These are phyloP conservation scores for Zymoseptoria crescenta DNA, from an alignment of 2,329 filamentous ascomycete genomes.

Conservation along the genomic window DNA sequence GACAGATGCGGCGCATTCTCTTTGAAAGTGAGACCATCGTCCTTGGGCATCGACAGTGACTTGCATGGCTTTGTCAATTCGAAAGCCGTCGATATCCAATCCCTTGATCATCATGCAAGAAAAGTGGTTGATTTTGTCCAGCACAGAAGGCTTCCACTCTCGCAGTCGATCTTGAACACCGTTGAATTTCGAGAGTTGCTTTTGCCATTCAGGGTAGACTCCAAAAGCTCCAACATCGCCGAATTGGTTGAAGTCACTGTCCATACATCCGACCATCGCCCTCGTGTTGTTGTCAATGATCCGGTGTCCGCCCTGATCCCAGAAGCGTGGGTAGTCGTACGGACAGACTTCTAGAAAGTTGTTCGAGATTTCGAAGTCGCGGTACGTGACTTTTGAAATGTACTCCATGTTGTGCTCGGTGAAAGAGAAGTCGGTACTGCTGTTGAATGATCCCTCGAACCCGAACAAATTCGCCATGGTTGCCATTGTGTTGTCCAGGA, in stretches of 20 bases:
- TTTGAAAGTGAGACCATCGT: slow-evolving; percentile 49
- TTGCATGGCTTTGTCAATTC: slow-evolving; percentile 60
- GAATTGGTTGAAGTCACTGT: slow-evolving; percentile 58
- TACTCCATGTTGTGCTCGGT: slow-evolving; percentile 52
- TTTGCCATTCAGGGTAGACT: slow-evolving; percentile 55
- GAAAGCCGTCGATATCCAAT: slow-evolving; percentile 60
- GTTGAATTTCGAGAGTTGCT: slow-evolving; percentile 58
- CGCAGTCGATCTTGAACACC: slow-evolving; percentile 60
- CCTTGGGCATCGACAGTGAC: slow-evolving; percentile 55
- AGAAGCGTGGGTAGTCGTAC: slow-evolving; percentile 55
- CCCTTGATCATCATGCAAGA: slow-evolving; percentile 56
- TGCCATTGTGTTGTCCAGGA: slow-evolving; percentile 58
- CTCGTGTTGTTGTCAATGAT: slow-evolving; percentile 41
- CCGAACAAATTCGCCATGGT: slow-evolving; percentile 58
- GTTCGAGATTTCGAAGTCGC: slow-evolving; percentile 51
- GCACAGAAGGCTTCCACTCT: slow-evolving; percentile 54
- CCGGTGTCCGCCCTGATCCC: slow-evolving; percentile 49
- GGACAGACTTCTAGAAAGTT: slow-evolving; percentile 41
- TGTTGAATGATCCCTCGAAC: slow-evolving; percentile 54
- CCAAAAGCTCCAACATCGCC: slow-evolving; percentile 58
- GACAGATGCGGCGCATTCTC: slow-evolving; percentile 48
- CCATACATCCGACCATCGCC: slow-evolving; percentile 48
- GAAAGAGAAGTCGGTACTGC: slow-evolving; percentile 47
- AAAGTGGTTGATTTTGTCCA: slow-evolving; percentile 51
- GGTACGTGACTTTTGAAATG: slow-evolving; percentile 49